These are phyloP conservation scores for Knoxdaviesia capensis DNA, from an alignment of 2,329 filamentous ascomycete species.

Conservation along the genomic window DNA sequence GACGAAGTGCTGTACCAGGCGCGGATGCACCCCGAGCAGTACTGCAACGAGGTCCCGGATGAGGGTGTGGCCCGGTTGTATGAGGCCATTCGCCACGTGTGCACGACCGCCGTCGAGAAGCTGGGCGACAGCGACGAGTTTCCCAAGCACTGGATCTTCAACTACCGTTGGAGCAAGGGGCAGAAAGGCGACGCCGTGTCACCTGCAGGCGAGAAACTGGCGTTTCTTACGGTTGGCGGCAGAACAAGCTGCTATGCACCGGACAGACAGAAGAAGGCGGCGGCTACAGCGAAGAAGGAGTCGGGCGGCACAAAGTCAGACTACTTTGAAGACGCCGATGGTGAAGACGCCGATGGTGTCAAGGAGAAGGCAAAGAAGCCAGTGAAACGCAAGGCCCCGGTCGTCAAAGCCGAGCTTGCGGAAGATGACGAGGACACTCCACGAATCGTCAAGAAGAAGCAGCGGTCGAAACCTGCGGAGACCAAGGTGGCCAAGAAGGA, in stretches of 20 bases:
- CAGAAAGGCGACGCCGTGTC: slow-evolving; percentile 51
- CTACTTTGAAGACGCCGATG: background rate
- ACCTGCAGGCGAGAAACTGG: slow-evolving; percentile 69
- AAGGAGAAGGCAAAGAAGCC: slow-evolving; percentile 6
- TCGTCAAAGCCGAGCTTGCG: slow-evolving; percentile 3
- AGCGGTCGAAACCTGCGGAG: slow-evolving; percentile 11
- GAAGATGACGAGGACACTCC: slow-evolving; percentile 8
- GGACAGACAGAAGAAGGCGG: slow-evolving; percentile 61
- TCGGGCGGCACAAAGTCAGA: slow-evolving; percentile 8
- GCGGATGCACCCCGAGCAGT: slow-evolving; percentile 77
- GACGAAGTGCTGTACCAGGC: slow-evolving; percentile 89
- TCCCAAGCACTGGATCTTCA: slow-evolving; percentile 74
- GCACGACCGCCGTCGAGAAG: slow-evolving; percentile 55
- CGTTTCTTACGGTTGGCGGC: slow-evolving; percentile 75
- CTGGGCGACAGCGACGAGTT: slow-evolving; percentile 70
- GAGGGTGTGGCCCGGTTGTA: slow-evolving; percentile 54
- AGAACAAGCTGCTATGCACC: slow-evolving; percentile 82
- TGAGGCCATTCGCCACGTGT: slow-evolving; percentile 56
- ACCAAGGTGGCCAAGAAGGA: slow-evolving; percentile 5
- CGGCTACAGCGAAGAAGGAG: slow-evolving; percentile 6
- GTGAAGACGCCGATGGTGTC: background rate
- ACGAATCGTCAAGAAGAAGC: background rate
- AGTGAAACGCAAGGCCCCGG: too few relatives aligned
- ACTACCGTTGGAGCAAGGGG: slow-evolving; percentile 76
- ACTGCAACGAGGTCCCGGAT: slow-evolving; percentile 61